phyloP scores from a whole-genome alignment of 768 basidiomycete genomes.

The Lentinus tigrinus region DNA sequence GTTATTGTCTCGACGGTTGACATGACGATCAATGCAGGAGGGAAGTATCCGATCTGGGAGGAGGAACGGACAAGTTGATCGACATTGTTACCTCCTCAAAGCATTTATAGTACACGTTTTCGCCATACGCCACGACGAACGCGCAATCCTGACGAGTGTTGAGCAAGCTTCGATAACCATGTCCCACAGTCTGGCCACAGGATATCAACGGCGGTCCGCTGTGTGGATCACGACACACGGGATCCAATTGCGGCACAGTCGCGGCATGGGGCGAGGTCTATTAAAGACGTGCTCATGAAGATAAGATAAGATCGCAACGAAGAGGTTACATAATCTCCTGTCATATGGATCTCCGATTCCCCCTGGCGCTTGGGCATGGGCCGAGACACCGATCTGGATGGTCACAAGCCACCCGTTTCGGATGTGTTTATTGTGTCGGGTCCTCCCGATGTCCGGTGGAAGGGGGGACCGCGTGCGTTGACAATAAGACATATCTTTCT shows the following conservation, averaged over 20 bases:
- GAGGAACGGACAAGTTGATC: constrained; percentile 1
- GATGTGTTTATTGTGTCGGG: constrained; percentile 13
- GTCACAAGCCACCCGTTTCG: neutral
- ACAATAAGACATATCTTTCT: constrained; percentile 12
- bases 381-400: neutral
- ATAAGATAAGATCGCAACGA: neutral
- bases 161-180: neutral
- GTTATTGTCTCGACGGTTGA: constrained; percentile 27
- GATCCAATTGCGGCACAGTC: constrained; percentile 9
- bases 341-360: neutral
- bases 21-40: constrained; percentile 17
- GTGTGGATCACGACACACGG: constrained; percentile 8
- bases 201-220: constrained; percentile 9
- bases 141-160: constrained; percentile 18
- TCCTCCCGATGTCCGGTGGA: neutral
- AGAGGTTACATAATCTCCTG: neutral
- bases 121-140: constrained; percentile 10
- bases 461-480: neutral
- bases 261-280: neutral
- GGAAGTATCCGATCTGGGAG: constrained; percentile 3
- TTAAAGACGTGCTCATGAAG: constrained; percentile 13
- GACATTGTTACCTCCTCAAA: neutral
- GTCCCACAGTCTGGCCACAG: constrained; percentile 4
- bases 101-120: constrained; percentile 8
- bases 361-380: too few relatives aligned